A percentile compares a stretch with the other conserved stretches of the same genome.
Evolutionary conservation across 2,329 filamentous ascomycete genomes (phyloP).

Genomic region (Exophiala oligosperma): DNA sequence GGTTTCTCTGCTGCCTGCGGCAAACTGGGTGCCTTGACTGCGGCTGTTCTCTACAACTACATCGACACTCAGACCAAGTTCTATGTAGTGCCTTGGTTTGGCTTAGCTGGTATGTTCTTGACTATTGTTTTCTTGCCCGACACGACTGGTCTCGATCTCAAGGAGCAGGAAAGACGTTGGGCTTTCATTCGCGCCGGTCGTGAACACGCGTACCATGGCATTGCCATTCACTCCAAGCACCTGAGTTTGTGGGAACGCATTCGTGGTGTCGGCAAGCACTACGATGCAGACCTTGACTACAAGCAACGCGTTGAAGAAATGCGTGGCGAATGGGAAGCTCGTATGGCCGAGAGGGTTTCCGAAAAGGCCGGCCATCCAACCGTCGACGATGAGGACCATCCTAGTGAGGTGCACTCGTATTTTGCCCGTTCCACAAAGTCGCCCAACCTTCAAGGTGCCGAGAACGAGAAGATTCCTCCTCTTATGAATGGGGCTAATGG

Average conservation of each 20-base stretch:
- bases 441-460: conserved; percentile 24
- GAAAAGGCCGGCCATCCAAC: conserved; percentile 50
- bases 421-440: conserved; percentile 50
- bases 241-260: conserved; percentile 85
- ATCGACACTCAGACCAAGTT: conserved; percentile 62
- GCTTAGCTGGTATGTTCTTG: conserved; percentile 79
- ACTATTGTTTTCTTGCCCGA: conserved; percentile 90
- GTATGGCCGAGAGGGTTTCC: conserved; percentile 47
- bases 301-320: conserved; percentile 83
- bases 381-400: conserved; percentile 40
- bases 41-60: conserved; percentile 91
- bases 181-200: conserved; percentile 76
- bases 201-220: conserved; percentile 83
- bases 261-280: conserved; percentile 74
- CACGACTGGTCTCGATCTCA: conserved; percentile 83
- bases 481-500: conserved; percentile 13
- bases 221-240: conserved; percentile 87
- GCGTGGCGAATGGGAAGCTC: conserved; percentile 57
- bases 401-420: conserved; percentile 53
- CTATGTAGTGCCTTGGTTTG: conserved; percentile 90
- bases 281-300: conserved; percentile 80
- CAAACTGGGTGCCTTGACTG: conserved; percentile 86
- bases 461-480: conserved; percentile 22
- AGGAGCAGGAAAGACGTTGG: conserved; percentile 96
- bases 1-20: conserved; percentile 90